These are phyloP conservation scores for Neofusicoccum kwambonambiense DNA, from an alignment of 2,329 filamentous ascomycete species.

Conservation along the genomic window DNA sequence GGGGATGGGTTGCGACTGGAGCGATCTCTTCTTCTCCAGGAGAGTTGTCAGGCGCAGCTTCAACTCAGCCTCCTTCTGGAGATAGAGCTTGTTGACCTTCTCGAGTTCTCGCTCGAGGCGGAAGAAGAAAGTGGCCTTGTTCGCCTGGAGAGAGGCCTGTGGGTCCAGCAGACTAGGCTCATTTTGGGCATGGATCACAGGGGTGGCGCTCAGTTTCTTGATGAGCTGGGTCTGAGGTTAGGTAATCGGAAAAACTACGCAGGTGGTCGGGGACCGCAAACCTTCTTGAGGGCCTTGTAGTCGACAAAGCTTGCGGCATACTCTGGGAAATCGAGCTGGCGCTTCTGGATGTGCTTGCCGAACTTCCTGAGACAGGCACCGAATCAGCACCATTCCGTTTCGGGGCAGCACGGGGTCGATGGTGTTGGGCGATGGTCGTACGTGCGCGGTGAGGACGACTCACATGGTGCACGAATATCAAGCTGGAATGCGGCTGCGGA, in stretches of 20 bases:
- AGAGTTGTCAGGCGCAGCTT: constrained; percentile 90
- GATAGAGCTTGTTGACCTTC: constrained; percentile 96
- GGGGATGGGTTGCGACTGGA: constrained; percentile 74
- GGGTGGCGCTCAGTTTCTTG: constrained; percentile 93
- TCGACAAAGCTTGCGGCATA: constrained; percentile 99
- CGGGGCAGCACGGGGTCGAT: constrained; percentile 9
- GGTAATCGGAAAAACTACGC: not conserved
- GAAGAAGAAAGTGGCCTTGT: constrained; percentile 99
- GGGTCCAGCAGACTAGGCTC: constrained; percentile 62
- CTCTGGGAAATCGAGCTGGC: constrained; percentile 97
- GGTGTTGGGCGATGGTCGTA: not conserved
- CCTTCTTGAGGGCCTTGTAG: constrained; percentile 99
- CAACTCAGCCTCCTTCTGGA: constrained; percentile 98
- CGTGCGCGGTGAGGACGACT: constrained; percentile 10
- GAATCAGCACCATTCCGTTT: constrained; percentile 29
- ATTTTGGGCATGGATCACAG: constrained; percentile 75
- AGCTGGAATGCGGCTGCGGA: not conserved
- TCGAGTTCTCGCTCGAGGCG: constrained; percentile 95
- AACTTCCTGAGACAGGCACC: constrained; percentile 76
- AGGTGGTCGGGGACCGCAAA: constrained; percentile 41
- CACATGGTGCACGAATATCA: constrained; percentile 15
- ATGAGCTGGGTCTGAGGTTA: constrained; percentile 68
- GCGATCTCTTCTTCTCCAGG: constrained; percentile 88
- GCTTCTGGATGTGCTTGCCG: constrained; percentile 98
- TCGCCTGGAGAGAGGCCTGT: constrained; percentile 88